A percentile compares a stretch with the other conserved stretches of the same genome.
These are phyloP conservation scores for Sesbania bispinosa DNA, from an alignment of 306 rosid species.

Conservation along the genomic window DNA sequence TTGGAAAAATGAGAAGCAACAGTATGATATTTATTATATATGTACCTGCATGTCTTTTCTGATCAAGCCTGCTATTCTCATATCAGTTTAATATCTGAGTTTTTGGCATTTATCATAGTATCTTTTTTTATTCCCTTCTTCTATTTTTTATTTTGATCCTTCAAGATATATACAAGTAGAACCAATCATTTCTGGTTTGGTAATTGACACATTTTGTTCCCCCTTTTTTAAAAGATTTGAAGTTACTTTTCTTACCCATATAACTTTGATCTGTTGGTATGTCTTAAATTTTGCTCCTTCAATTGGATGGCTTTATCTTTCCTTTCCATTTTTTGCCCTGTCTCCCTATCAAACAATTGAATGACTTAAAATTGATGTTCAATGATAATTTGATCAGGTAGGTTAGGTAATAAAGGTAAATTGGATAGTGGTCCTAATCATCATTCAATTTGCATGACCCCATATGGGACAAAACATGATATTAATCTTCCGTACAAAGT, in stretches of 20 bases:
- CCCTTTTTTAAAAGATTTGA: neutral
- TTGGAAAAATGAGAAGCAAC: too few species aligned
- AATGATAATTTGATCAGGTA: conserved; percentile 45
- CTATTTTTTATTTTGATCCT: too few species aligned
- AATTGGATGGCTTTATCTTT: neutral
- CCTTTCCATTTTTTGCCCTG: neutral
- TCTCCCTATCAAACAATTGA: conserved; percentile 20
- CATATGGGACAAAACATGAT: conserved; percentile 35
- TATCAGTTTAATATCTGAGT: too few species aligned
- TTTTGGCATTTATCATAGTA: too few species aligned
- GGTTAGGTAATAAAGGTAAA: conserved; percentile 47
- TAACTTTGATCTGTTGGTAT: conserved; percentile 7
- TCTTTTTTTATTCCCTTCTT: too few species aligned
- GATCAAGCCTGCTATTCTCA: too few species aligned
- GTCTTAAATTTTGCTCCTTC: conserved; percentile 2
- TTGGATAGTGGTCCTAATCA: conserved; percentile 49
- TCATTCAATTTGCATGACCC: conserved; percentile 36
- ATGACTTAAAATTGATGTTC: conserved; percentile 30
- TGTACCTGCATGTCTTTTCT: too few species aligned
- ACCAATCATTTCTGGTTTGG: neutral
- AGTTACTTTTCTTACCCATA: neutral
- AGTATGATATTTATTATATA: too few species aligned
- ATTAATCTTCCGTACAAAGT: conserved; percentile 20
- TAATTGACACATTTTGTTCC: conserved; percentile 1
- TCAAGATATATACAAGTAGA: neutral